Conservation (phyloP, 495 filamentous ascomycete genomes). For the Hypoxylon fragiforme region DNA sequence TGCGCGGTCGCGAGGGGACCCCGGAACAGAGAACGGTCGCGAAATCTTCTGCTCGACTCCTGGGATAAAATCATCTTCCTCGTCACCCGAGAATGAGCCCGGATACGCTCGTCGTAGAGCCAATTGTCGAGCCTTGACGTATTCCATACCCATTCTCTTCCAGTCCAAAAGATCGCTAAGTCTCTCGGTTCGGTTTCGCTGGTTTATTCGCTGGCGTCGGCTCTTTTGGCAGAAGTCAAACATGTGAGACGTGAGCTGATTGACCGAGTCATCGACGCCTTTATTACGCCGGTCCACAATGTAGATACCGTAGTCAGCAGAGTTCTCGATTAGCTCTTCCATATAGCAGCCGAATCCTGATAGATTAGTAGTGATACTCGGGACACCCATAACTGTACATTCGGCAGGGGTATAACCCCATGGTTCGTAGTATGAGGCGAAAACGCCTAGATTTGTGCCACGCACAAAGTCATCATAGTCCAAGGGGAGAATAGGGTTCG, state of each 20-base stretch:
- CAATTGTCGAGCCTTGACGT: conserved; percentile 94
- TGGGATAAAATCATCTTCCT: conserved; percentile 84
- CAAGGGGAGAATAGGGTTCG: conserved; percentile 90
- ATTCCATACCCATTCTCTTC: conserved; percentile 99
- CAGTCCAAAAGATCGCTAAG: conserved; percentile 94
- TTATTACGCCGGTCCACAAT: conserved; percentile 96
- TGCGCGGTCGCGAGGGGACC: conserved; percentile 83
- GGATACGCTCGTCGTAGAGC: conserved; percentile 93
- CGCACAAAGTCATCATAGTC: conserved; percentile 99
- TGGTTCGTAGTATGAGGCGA: conserved; percentile 97
- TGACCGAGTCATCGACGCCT: conserved; percentile 96
- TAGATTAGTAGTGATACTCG: conserved; percentile 96
- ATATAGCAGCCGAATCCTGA: conserved; percentile 99
- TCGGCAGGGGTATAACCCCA: conserved; percentile 99
- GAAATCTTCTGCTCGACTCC: conserved; percentile 90
- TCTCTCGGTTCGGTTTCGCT: conserved; percentile 95
- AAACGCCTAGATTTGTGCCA: conserved; percentile 92
- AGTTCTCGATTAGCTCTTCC: conserved; percentile 98
- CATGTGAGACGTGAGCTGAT: conserved; percentile 91
- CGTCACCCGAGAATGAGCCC: conserved; percentile 71
- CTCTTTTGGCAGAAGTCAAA: conserved; percentile 94
- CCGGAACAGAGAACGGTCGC: conserved; percentile 88
- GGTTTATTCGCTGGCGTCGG: conserved; percentile 94
- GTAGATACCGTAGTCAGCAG: conserved; percentile 96
- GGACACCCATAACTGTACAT: conserved; percentile 99